A percentile compares a stretch with the other conserved stretches of the same genome.
phyloP scores from a whole-genome alignment of 345 rosid genomes.

The Microcos paniculata region DNA sequence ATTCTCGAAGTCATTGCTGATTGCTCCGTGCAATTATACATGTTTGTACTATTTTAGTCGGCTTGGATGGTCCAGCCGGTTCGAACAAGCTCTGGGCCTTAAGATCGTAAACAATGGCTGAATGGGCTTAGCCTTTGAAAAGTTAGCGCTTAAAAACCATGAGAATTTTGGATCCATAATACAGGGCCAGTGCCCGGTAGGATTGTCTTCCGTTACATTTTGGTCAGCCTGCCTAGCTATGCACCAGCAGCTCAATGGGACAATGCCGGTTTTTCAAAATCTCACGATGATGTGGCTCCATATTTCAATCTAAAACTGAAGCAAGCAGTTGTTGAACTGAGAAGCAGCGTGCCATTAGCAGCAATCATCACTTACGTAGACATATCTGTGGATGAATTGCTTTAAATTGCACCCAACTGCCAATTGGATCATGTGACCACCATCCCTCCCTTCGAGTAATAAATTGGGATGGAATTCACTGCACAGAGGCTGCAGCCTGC shows the following conservation, averaged over 20 bases:
- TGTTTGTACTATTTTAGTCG: slow-evolving; percentile 17
- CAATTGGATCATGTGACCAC: slow-evolving; percentile 23
- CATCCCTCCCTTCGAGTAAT: slow-evolving; percentile 22
- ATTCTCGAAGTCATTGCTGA: too few relatives aligned
- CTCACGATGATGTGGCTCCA: slow-evolving; percentile 42
- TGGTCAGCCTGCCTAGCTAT: slow-evolving; percentile 15
- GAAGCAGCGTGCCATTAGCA: slow-evolving; percentile 32
- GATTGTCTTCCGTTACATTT: slow-evolving; percentile 44
- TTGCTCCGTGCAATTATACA: too few relatives aligned
- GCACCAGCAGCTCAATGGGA: slow-evolving; percentile 30
- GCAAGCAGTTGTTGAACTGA: slow-evolving; percentile 25
- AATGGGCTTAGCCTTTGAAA: not conserved
- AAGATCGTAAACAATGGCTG: not conserved
- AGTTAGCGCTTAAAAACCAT: not conserved
- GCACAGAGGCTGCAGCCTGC: slow-evolving; percentile 37
- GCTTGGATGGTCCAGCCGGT: not conserved
- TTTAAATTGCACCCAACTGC: slow-evolving; percentile 16
- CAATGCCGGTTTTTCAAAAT: slow-evolving; percentile 41
- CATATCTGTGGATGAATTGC: slow-evolving; percentile 26
- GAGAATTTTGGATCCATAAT: slow-evolving; percentile 55
- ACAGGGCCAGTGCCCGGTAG: slow-evolving; percentile 66
- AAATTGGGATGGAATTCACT: slow-evolving; percentile 36
- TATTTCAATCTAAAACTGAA: slow-evolving; percentile 37
- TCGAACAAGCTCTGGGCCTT: not conserved
- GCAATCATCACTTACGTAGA: slow-evolving; percentile 45